Evolutionary conservation across 352 stramenopile species (phyloP).

Genomic region (Phytopythium helicoides): DNA sequence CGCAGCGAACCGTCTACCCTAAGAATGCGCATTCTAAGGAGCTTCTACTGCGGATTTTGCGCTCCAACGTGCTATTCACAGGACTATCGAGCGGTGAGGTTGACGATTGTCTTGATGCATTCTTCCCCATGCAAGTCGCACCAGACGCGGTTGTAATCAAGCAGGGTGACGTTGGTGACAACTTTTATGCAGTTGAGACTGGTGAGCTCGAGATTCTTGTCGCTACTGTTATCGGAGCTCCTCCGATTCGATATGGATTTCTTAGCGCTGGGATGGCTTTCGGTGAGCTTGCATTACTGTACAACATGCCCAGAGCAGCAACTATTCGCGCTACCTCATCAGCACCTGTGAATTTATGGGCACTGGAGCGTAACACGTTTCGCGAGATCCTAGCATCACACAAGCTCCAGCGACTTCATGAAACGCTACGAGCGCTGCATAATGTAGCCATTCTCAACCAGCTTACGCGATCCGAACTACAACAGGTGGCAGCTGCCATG

Average conservation of each 20-base stretch:
- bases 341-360: conserved; percentile 62
- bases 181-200: conserved; percentile 72
- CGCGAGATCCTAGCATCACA: conserved; percentile 73
- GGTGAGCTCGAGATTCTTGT: conserved; percentile 75
- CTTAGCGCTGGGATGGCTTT: conserved; percentile 79
- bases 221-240: conserved; percentile 36
- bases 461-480: conserved; percentile 59
- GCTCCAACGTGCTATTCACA: conserved; percentile 76
- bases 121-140: conserved; percentile 53
- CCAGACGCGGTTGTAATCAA: conserved; percentile 52
- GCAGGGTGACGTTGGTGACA: conserved; percentile 71
- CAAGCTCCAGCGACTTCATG: conserved; percentile 61
- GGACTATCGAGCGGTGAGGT: conserved; percentile 54
- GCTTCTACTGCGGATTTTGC: conserved; percentile 58
- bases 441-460: conserved; percentile 68
- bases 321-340: conserved; percentile 72
- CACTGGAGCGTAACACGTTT: conserved; percentile 69
- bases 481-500: conserved; percentile 73
- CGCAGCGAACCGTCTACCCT: conserved; percentile 51
- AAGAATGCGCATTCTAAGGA: conserved; percentile 58
- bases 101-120: conserved; percentile 69
- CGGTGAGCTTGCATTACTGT: conserved; percentile 96
- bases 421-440: conserved; percentile 51
- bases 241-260: conserved; percentile 68
- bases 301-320: conserved; percentile 94